These are phyloP conservation scores for Paracorniculantispora psalliotae DNA, from an alignment of 2,329 filamentous ascomycete species.

Conservation along the genomic window DNA sequence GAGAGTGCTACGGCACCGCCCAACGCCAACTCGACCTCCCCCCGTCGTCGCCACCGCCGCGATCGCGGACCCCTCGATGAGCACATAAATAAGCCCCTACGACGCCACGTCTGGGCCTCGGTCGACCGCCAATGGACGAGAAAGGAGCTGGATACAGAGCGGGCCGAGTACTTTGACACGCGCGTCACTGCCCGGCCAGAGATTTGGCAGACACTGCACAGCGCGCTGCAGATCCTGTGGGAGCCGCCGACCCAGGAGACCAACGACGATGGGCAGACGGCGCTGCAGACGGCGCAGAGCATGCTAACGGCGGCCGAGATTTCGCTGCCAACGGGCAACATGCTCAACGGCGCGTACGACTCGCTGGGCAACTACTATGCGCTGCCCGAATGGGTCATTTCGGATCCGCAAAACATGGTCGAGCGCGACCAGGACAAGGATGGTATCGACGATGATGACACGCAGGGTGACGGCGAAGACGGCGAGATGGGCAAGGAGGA, in stretches of 20 bases:
- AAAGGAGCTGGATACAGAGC: conserved; percentile 62
- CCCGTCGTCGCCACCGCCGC: conserved; percentile 29
- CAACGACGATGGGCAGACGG: conserved; percentile 29
- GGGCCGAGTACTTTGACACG: conserved; percentile 85
- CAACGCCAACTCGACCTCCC: conserved; percentile 19
- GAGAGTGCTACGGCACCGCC: conserved; percentile 26
- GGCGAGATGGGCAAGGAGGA: conserved; percentile 43
- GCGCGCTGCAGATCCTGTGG: conserved; percentile 65
- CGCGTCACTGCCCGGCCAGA: conserved; percentile 71
- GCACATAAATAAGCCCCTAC: conserved; percentile 67
- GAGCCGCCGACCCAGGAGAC: conserved; percentile 36
- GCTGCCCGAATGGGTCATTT: conserved; percentile 63
- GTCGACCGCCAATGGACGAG: conserved; percentile 64
- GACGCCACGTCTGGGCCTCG: conserved; percentile 61
- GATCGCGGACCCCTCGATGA: conserved; percentile 46
- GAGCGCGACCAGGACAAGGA: conserved; percentile 37
- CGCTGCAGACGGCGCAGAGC: conserved; percentile 66
- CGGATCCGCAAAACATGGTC: conserved; percentile 56
- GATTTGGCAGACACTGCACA: conserved; percentile 72
- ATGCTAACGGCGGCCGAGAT: conserved; percentile 75
- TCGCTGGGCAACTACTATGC: conserved; percentile 64
- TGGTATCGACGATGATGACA: conserved; percentile 31
- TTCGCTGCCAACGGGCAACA: conserved; percentile 66
- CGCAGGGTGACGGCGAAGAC: conserved; percentile 27
- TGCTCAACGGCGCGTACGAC: conserved; percentile 70